phyloP scores from a whole-genome alignment of 1,139 yeast genomes.

The Zygosaccharomyces pseudobailii region DNA sequence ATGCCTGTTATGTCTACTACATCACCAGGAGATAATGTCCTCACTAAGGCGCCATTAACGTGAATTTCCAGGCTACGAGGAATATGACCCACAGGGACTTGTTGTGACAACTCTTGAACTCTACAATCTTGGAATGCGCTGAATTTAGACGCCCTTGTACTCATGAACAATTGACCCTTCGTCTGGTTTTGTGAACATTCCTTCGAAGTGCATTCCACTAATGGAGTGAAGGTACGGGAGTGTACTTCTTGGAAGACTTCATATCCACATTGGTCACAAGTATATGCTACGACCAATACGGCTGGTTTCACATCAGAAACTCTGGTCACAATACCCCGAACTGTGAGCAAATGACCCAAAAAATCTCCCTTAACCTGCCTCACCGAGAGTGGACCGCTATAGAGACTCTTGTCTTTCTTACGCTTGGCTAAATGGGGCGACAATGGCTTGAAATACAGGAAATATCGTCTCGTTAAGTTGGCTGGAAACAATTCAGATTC shows the following conservation, averaged over 20 bases:
- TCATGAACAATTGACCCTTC: slow-evolving; percentile 86
- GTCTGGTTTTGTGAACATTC: slow-evolving; percentile 75
- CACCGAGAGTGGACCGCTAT: slow-evolving; percentile 66
- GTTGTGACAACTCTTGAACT: slow-evolving; percentile 90
- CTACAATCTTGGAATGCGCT: slow-evolving; percentile 93
- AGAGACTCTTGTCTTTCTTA: slow-evolving; percentile 19
- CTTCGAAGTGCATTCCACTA: slow-evolving; percentile 77
- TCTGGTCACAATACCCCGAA: slow-evolving; percentile 90
- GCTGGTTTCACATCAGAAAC: slow-evolving; percentile 96
- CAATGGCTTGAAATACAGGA: slow-evolving; percentile 79
- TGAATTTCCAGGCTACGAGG: slow-evolving; percentile 85
- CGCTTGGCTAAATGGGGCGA: slow-evolving; percentile 33
- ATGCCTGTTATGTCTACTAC: slow-evolving; percentile 90
- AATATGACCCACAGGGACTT: slow-evolving; percentile 97
- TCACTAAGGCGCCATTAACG: slow-evolving; percentile 83
- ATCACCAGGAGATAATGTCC: slow-evolving; percentile 91
- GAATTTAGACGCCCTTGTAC: slow-evolving; percentile 94
- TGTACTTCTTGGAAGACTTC: slow-evolving; percentile 95
- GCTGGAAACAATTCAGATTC: slow-evolving; percentile 67
- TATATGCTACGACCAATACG: slow-evolving; percentile 86
- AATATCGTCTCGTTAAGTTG: slow-evolving; percentile 79
- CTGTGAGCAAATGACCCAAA: slow-evolving; percentile 83
- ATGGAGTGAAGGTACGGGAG: slow-evolving; percentile 77
- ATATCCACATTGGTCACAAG: slow-evolving; percentile 96
- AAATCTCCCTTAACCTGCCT: slow-evolving; percentile 82